Evolutionary conservation across 495 filamentous ascomycete genomes (phyloP), one percentile per base, ranked within the genome.

Genomic region (Aspergillus taichungensis): DNA sequence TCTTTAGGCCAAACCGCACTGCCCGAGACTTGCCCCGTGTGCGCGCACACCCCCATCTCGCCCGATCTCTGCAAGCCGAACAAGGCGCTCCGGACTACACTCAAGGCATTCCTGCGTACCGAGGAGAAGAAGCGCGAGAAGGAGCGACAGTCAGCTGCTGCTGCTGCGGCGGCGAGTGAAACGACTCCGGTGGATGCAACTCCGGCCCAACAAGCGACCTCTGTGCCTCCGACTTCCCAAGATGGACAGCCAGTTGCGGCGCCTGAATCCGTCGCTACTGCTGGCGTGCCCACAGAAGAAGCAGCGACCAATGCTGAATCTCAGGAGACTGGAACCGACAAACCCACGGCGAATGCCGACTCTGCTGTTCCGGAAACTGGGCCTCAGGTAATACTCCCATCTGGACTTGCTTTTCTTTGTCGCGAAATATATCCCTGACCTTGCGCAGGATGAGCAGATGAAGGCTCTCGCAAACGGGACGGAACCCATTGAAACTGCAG

Each of bases 41-140:
- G 92, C 76, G 83, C 87, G 37, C 92, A 99, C 55, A 78, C 78
- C 14, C 92, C 92, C 0, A 73, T 97, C 28, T 83, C 86, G 6
- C 76, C 80, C 11, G 86, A 88, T 47, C 82, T 91, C 50, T 95
- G 89, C 72, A 90, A 84, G 51, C 79, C 88, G 6, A 85, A 95
- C 61, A 95, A 92, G 61, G 77, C 82, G 29, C 73, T 97, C 10
- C 81, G 92, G 45, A 88, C 82, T 2, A 97, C 92, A 1, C 82
- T 96, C 41, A 84, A 83, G 51, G 88, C 89, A 3, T 97, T 94
- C 54, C 65, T 99, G 18, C 78, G 84, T 35, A 91, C 85, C 1
- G 84, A 84, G 50, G 85, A 91, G 63, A 95, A 94, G 73, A 95
- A 94, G 47, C 68, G 76, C 43, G 74, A 85, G 29, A 85, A 79